A percentile compares a stretch with the other conserved stretches of the same genome.
These are phyloP conservation scores for Ceratobasidium sp. DNA, from an alignment of 1,284 basidiomycete species.

Conservation along the genomic window DNA sequence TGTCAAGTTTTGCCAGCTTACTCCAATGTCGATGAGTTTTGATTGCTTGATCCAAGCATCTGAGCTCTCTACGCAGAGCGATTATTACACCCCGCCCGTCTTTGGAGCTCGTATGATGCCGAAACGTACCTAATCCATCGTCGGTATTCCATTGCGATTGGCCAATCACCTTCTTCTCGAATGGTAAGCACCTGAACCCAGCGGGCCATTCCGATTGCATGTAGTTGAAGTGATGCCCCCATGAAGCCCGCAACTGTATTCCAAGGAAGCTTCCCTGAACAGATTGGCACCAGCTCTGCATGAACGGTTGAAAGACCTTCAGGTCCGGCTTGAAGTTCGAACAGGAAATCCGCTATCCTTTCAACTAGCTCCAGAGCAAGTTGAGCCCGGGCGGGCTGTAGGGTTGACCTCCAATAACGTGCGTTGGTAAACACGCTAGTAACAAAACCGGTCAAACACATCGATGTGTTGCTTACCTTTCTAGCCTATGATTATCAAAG, in stretches of 20 bases:
- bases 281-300: neutral
- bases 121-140: constrained; percentile 14
- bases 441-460: too few species aligned
- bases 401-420: too few species aligned
- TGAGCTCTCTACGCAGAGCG: neutral
- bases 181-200: constrained; percentile 4
- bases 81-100: neutral
- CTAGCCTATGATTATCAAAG: too few species aligned
- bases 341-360: constrained; percentile 14
- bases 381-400: too few species aligned
- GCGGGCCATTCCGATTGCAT: neutral
- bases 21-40: neutral
- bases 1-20: neutral
- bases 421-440: too few species aligned
- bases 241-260: constrained; percentile 16
- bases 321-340: neutral
- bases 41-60: neutral
- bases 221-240: neutral
- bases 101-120: neutral
- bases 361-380: constrained; percentile 10
- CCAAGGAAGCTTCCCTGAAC: constrained; percentile 12
- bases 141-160: neutral
- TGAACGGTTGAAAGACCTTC: neutral
- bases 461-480: too few species aligned
- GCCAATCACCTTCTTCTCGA: neutral